These are phyloP conservation scores for Ophiocordyceps unilateralis DNA, from an alignment of 2,329 filamentous ascomycete species.

Conservation along the genomic window DNA sequence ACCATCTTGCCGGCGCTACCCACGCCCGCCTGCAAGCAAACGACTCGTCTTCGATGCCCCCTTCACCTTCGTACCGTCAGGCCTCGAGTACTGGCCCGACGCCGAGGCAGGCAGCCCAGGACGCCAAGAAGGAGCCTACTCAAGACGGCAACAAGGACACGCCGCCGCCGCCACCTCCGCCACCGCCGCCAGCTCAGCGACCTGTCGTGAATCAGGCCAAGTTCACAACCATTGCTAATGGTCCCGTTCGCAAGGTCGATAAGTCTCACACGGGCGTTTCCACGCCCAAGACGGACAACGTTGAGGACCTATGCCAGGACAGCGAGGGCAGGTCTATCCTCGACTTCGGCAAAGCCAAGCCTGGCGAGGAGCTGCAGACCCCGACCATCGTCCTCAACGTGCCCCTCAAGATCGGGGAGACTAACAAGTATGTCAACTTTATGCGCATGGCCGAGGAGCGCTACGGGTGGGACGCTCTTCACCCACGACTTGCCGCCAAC, in stretches of 20 bases:
- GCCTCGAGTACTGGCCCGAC: constrained; percentile 17
- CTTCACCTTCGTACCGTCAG: constrained; percentile 22
- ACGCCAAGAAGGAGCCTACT: not conserved
- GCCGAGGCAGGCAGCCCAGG: constrained; percentile 9
- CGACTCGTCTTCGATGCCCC: constrained; percentile 21
- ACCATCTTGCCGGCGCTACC: constrained; percentile 10
- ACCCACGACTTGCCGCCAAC: constrained; percentile 78
- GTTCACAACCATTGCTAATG: constrained; percentile 22
- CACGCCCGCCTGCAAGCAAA: constrained; percentile 15
- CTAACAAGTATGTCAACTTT: constrained; percentile 89
- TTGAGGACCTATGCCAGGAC: constrained; percentile 27
- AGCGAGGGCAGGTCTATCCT: constrained; percentile 37
- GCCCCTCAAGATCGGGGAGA: constrained; percentile 54
- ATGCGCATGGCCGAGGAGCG: constrained; percentile 83
- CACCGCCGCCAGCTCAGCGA: constrained; percentile 11
- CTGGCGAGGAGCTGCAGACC: constrained; percentile 39
- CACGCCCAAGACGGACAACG: constrained; percentile 30
- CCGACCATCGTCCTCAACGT: constrained; percentile 77
- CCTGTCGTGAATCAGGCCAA: constrained; percentile 21
- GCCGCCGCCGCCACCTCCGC: constrained; percentile 15
- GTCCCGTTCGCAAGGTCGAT: constrained; percentile 26
- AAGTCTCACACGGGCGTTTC: constrained; percentile 22
- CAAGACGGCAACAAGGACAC: constrained; percentile 21
- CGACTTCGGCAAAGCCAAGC: constrained; percentile 41
- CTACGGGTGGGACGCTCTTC: constrained; percentile 86